A percentile compares a stretch with the other conserved stretches of the same genome.
Evolutionary conservation across 1,284 basidiomycete genomes (phyloP).

Genomic region (Fomitopsis schrenkii): DNA sequence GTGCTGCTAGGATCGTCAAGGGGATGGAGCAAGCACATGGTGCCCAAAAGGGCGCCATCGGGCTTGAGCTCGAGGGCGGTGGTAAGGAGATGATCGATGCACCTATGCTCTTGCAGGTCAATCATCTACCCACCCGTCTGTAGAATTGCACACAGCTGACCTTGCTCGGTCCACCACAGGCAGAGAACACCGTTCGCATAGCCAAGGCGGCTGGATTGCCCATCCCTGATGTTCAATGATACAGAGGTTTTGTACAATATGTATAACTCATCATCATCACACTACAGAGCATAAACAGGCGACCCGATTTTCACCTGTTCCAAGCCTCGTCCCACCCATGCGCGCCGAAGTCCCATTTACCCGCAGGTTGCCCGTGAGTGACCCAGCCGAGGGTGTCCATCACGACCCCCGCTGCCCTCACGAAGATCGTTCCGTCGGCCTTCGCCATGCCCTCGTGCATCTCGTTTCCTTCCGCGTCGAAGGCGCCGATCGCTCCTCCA

Average conservation of each 20-base stretch:
- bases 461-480: constrained; percentile 32
- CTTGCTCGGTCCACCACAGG: constrained; percentile 35
- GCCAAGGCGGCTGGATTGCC: constrained; percentile 62
- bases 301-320: constrained; percentile 27
- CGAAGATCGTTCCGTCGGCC: constrained; percentile 62
- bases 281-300: not conserved
- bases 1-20: constrained; percentile 72
- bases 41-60: constrained; percentile 55
- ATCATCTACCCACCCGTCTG: constrained; percentile 9
- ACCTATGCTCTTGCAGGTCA: constrained; percentile 84
- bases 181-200: constrained; percentile 58
- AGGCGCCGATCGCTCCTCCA: constrained; percentile 43
- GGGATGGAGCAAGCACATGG: constrained; percentile 54
- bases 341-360: constrained; percentile 56
- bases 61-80: constrained; percentile 56
- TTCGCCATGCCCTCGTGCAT: constrained; percentile 39
- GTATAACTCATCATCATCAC: not conserved
- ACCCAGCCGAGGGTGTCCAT: constrained; percentile 64
- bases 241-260: not conserved
- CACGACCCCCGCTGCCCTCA: constrained; percentile 57
- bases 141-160: constrained; percentile 18
- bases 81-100: constrained; percentile 89
- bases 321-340: constrained; percentile 71
- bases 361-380: constrained; percentile 40
- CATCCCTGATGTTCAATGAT: constrained; percentile 42